A percentile compares a stretch with the other conserved stretches of the same genome.
These are phyloP conservation scores for Fusarium lyarnte DNA, from an alignment of 2,329 filamentous ascomycete genomes.

Conservation along the genomic window DNA sequence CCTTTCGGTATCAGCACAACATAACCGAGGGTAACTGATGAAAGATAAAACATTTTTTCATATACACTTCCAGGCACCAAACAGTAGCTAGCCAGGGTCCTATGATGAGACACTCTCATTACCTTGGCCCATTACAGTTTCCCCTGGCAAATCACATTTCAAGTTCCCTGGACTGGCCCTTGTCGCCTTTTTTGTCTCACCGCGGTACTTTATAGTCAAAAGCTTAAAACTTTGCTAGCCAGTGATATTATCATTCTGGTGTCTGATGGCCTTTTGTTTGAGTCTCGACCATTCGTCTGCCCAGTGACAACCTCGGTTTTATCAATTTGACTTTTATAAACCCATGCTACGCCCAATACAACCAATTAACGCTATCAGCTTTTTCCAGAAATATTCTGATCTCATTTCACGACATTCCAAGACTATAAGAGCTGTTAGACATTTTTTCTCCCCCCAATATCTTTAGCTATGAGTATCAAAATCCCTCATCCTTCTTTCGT, in stretches of 20 bases:
- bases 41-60: no score
- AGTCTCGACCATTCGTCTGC: background rate
- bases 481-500: background rate
- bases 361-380: background rate
- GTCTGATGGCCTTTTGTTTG: background rate
- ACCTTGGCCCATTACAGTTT: background rate
- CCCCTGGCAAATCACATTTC: background rate
- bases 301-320: background rate
- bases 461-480: rapidly evolving
- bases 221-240: background rate
- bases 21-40: background rate
- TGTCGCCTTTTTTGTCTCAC: background rate
- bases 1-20: no score
- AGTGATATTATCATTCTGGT: background rate
- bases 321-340: background rate
- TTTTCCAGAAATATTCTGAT: background rate
- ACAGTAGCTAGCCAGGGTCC: background rate
- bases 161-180: background rate
- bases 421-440: no score
- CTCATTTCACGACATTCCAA: background rate
- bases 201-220: background rate
- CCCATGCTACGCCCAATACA: background rate
- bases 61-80: no score
- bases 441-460: background rate
- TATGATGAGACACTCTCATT: background rate